These are phyloP conservation scores for Elsinoe fawcettii DNA, from an alignment of 2,329 filamentous ascomycete genomes.

Conservation along the genomic window DNA sequence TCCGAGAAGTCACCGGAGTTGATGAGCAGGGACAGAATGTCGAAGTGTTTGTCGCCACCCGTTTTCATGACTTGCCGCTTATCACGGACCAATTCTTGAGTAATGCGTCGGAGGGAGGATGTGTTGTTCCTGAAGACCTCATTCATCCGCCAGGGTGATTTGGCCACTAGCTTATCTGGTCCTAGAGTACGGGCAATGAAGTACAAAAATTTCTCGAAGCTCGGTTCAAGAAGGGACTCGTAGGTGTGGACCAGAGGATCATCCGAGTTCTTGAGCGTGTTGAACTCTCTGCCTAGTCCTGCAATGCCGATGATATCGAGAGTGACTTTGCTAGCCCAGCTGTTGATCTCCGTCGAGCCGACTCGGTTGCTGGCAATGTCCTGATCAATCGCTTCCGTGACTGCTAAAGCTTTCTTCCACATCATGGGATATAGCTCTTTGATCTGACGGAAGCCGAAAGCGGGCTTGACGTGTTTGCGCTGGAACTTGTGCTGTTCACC, in stretches of 20 bases:
- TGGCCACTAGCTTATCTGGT: slow-evolving; percentile 9
- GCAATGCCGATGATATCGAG: slow-evolving; percentile 42
- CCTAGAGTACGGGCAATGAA: not conserved
- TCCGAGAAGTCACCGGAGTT: slow-evolving; percentile 47
- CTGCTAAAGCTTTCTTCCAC: slow-evolving; percentile 67
- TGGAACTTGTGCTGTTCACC: slow-evolving; percentile 45
- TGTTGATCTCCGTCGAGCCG: slow-evolving; percentile 34
- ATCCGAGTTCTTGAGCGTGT: slow-evolving; percentile 34
- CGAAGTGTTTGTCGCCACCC: slow-evolving; percentile 25
- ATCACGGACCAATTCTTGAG: slow-evolving; percentile 41
- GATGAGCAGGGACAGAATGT: slow-evolving; percentile 44
- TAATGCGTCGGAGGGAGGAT: slow-evolving; percentile 32
- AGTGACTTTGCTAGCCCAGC: slow-evolving; percentile 38
- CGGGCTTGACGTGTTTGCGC: slow-evolving; percentile 69
- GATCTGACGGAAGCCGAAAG: slow-evolving; percentile 78
- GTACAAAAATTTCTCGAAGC: slow-evolving; percentile 34
- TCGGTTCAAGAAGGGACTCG: slow-evolving; percentile 38
- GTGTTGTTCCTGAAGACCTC: not conserved
- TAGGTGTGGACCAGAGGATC: slow-evolving; percentile 32
- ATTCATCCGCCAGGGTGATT: slow-evolving; percentile 6
- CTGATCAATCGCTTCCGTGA: slow-evolving; percentile 54
- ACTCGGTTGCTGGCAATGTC: slow-evolving; percentile 37
- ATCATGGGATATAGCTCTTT: slow-evolving; percentile 80
- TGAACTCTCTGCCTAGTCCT: slow-evolving; percentile 38
- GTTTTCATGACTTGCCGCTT: slow-evolving; percentile 22